These are phyloP conservation scores for Fusarium pilosicola DNA, from an alignment of 2,329 filamentous ascomycete genomes.

Conservation along the genomic window DNA sequence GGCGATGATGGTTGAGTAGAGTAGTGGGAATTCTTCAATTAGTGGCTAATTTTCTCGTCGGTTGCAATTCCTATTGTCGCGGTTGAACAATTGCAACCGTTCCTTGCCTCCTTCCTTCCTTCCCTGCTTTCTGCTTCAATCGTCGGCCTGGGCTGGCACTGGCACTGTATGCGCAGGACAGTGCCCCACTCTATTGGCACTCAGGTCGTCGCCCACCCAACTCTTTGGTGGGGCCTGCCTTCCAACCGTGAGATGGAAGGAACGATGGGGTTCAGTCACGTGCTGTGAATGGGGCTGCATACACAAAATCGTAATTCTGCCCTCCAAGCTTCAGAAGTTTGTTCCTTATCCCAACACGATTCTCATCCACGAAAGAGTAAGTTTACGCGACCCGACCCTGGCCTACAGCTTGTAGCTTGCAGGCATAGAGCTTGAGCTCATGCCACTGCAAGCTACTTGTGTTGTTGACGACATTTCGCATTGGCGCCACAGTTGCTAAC, in stretches of 20 bases:
- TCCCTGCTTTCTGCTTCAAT: neutral
- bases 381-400: constrained; percentile 25
- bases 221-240: neutral
- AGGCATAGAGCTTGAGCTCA: constrained; percentile 22
- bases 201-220: constrained; percentile 1
- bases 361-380: constrained; percentile 59
- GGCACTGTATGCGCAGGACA: constrained; percentile 1
- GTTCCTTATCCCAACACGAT: constrained; percentile 57
- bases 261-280: neutral
- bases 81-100: constrained; percentile 8
- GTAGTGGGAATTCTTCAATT: neutral
- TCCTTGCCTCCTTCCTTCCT: constrained; percentile 9
- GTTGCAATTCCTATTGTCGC: constrained; percentile 3
- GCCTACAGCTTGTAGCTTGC: constrained; percentile 18
- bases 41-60: neutral
- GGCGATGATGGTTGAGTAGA: neutral
- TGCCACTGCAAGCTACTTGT: constrained; percentile 13
- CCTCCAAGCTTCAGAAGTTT: constrained; percentile 46
- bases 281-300: constrained; percentile 46
- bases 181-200: neutral
- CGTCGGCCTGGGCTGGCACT: neutral
- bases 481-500: constrained; percentile 34
- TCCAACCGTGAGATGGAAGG: neutral
- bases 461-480: neutral
- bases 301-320: constrained; percentile 43